phyloP scores from a whole-genome alignment of 106 monocot genomes.

The Phalaenopsis equestris region DNA sequence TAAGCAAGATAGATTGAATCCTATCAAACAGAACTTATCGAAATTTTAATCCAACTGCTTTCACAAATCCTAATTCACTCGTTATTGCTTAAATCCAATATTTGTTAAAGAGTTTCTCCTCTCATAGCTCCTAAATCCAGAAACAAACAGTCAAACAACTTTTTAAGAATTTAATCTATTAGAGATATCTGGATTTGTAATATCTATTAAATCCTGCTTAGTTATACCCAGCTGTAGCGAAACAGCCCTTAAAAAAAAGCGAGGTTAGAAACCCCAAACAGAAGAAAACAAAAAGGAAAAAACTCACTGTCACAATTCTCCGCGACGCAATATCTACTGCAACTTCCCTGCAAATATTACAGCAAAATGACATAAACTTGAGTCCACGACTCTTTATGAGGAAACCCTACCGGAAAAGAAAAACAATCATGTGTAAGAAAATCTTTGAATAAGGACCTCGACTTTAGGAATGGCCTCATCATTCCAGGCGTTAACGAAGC shows the following conservation, averaged over 20 bases:
- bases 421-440: neutral
- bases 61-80: no score
- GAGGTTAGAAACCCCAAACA: neutral
- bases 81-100: no score
- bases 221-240: neutral
- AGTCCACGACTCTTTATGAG: neutral
- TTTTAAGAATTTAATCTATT: no score
- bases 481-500: neutral
- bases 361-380: neutral
- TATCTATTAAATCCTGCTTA: neutral
- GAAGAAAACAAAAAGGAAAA: neutral
- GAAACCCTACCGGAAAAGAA: neutral
- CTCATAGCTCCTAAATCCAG: no score
- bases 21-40: no score
- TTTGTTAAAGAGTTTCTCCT: no score
- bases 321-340: conserved; percentile 74
- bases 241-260: neutral
- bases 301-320: conserved; percentile 59
- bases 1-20: no score
- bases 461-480: neutral
- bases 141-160: no score
- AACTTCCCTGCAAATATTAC: conserved; percentile 24
- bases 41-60: no score
- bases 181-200: neutral
- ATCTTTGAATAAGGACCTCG: neutral